A percentile compares a stretch with the other conserved stretches of the same genome.
phyloP scores from a whole-genome alignment of 2,329 filamentous ascomycete genomes.

The Fusarium tuaranense region DNA sequence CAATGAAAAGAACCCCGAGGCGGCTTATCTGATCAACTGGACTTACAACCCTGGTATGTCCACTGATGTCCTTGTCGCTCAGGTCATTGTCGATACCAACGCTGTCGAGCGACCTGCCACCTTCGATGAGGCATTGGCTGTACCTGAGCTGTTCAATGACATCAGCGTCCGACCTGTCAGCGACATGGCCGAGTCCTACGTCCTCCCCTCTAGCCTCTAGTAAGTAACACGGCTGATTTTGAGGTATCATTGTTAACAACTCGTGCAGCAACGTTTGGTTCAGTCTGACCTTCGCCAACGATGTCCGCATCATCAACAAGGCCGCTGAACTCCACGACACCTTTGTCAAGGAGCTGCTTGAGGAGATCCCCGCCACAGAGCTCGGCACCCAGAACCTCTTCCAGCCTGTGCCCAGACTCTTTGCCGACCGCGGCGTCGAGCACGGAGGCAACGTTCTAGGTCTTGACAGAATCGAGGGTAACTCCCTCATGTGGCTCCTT shows the following conservation, averaged over 20 bases:
- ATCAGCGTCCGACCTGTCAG: constrained; percentile 22
- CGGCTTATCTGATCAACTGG: constrained; percentile 35
- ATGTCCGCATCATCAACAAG: constrained; percentile 45
- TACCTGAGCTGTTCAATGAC: constrained; percentile 32
- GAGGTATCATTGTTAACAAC: neutral
- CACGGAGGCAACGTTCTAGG: constrained; percentile 50
- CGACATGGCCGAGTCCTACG: constrained; percentile 19
- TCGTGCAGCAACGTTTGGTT: constrained; percentile 24
- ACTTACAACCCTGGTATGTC: constrained; percentile 27
- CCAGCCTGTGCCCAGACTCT: constrained; percentile 47
- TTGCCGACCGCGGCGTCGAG: constrained; percentile 32
- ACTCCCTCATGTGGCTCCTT: constrained; percentile 51
- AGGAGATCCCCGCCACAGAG: constrained; percentile 37
- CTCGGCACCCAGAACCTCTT: constrained; percentile 46
- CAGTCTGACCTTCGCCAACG: constrained; percentile 39
- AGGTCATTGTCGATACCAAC: constrained; percentile 31
- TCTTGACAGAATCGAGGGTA: constrained; percentile 49
- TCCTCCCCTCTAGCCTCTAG: constrained; percentile 39
- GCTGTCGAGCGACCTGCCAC: constrained; percentile 37
- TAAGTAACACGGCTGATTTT: neutral
- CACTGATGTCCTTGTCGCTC: constrained; percentile 29
- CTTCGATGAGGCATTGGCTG: constrained; percentile 38
- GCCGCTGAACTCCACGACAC: constrained; percentile 44
- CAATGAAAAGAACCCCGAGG: constrained; percentile 33
- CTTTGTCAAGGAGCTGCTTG: constrained; percentile 43